These are phyloP conservation scores for Trichoderma sp. DNA, from an alignment of 2,329 filamentous ascomycete genomes.

Conservation along the genomic window DNA sequence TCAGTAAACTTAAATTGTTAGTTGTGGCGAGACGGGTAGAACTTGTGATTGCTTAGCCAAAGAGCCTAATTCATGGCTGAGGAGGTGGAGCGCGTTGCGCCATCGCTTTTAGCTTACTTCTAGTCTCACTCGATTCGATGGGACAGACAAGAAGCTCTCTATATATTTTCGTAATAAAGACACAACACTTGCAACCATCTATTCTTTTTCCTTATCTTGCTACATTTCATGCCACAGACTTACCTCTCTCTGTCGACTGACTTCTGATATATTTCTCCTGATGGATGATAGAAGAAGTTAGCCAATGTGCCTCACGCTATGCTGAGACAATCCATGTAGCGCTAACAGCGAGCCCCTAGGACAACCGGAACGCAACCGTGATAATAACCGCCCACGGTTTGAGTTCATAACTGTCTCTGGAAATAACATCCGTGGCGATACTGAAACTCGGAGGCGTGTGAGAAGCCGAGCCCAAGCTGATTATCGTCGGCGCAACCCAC, in stretches of 20 bases:
- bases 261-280: not conserved
- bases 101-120: not conserved
- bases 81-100: not conserved
- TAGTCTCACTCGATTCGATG: not conserved
- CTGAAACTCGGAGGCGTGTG: slow-evolving; percentile 7
- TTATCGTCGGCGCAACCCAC: slow-evolving; percentile 10
- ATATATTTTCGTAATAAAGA: not conserved
- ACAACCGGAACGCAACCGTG: not conserved
- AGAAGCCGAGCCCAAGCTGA: slow-evolving; percentile 11
- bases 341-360: not conserved
- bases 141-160: not conserved
- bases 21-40: not conserved
- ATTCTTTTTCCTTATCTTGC: not conserved
- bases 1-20: not conserved
- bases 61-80: not conserved
- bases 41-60: not conserved
- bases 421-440: slow-evolving; percentile 3
- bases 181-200: not conserved
- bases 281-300: not conserved
- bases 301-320: not conserved
- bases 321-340: not conserved
- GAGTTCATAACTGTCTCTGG: slow-evolving; percentile 12
- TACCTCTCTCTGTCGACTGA: no score
- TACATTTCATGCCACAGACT: not conserved
- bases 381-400: not conserved